These are phyloP conservation scores for Coemansia sp. DNA, from an alignment of 192 early-diverging fungal species.

Conservation along the genomic window DNA sequence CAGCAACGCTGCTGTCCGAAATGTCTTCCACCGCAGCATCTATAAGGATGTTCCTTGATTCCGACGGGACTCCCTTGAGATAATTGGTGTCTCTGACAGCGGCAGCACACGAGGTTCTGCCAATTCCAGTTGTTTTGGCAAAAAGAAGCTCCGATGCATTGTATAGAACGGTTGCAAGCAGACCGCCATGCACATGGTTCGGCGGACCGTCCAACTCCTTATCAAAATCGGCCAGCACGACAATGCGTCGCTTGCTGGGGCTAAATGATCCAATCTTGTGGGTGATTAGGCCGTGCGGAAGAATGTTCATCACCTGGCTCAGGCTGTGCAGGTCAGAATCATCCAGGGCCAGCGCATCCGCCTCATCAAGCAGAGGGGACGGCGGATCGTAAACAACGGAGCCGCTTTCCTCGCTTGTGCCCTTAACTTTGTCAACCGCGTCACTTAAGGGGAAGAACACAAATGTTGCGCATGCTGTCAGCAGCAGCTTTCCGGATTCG, in stretches of 20 bases:
- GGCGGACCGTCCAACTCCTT: conserved; percentile 18
- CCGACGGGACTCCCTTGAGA: conserved; percentile 18
- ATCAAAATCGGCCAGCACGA: conserved; percentile 17
- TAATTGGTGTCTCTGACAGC: conserved; percentile 23
- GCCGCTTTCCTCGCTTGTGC: background rate
- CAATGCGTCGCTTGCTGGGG: background rate
- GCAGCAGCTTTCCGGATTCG: conserved; percentile 9
- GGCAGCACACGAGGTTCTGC: background rate
- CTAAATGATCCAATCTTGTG: conserved; percentile 19
- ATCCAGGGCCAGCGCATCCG: conserved; percentile 1
- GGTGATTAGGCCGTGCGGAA: conserved; percentile 5
- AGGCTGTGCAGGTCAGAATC: conserved; percentile 10
- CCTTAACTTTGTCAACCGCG: background rate
- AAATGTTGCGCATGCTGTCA: conserved; percentile 14
- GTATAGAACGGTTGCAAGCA: conserved; percentile 30
- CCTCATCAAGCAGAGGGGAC: background rate
- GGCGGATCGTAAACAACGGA: background rate
- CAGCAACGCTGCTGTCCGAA: background rate
- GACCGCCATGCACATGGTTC: conserved; percentile 36
- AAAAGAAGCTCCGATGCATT: conserved; percentile 25
- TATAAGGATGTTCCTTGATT: conserved; percentile 9
- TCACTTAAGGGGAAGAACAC: conserved; percentile 17
- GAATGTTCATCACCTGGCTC: conserved; percentile 27
- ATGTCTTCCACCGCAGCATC: conserved; percentile 18
- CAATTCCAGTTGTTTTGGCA: background rate